Evolutionary conservation across 768 basidiomycete genomes (phyloP), one percentile per base, ranked within the genome.

Genomic region (Hemileccinum rubropunctum): DNA sequence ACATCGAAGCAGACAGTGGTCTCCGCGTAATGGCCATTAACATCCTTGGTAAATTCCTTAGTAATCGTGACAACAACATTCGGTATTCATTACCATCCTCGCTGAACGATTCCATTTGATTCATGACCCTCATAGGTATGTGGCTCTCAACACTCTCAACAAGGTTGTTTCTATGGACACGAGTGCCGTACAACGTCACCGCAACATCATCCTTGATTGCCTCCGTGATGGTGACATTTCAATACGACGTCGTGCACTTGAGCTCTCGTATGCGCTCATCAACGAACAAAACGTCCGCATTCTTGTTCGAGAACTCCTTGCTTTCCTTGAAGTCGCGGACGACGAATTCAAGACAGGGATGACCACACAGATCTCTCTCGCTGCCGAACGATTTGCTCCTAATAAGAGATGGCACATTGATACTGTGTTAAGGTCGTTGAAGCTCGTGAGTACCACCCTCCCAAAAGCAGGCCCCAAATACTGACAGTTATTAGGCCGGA

Each of bases 331-430:
- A 61, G 91, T 98, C 17, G 95, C 97, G 27, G 97, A 98, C 63
- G 95, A 98, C 54, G 97, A 99, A 66, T 99, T 99, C 76, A 99
- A 99, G 72, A 81, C 92, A 13, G 89, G 92, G 1, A 88, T 99
- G 84, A 99, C 97, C 0, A 98, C 95, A 0, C 95, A 99, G 68
- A 94, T 99, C 42, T 91, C 87, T 47, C 74, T 98, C 21, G 95
- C 94, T 2, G 97, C 97, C 0, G 97, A 99, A 69, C 78, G 94
- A 39, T 98, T 91, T 64, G 95, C 95, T 1, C 97, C 97, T 0
- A 98, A 95, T 69, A 95, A 95, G 70, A 79, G 97, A 56, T 99
- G 95, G 95, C 97, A 99, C 66, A 99, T 99, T 45, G 97, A 98
- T 67, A 98, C 97, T 0, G 91, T 98, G 4, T 71, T 99, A 42